Base-by-base conservation (phyloP, 306 rosid species). In the Vachellia collinsii region DNA sequence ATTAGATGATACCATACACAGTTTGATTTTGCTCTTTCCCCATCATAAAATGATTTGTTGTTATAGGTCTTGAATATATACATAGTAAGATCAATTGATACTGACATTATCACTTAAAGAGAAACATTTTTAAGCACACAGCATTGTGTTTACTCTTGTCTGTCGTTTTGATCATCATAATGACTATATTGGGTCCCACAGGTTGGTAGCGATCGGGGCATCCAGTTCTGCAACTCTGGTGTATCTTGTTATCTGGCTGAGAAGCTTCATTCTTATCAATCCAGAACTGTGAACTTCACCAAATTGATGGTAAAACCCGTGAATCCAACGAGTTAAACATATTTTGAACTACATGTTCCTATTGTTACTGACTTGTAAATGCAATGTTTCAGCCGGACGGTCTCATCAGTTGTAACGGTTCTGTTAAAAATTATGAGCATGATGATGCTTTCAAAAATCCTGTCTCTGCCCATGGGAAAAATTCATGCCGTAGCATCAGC, bases 211-310 rank as follows among this genome's bases (percentile, higher is more conserved):
- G 74, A 54, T 42, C 83, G 79, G 75, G 83, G 81, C 80, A 82
- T 77, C 77, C 84, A 74, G 23, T 81, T 83, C 22, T 53, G 87
- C 86, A 79, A 81, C 77, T 77, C 85, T 29, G 73, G 41, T 48
- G 75, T 80, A 23, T 86, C 88, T 69, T 85, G 91, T 66, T 53
- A 76, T 78, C 48, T 70, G 44, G 63, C 82, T 3, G 88, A 86
- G 79, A 86, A 81, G 67, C 83, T 78, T 85, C 88, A 81, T 50
- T 75, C 87, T 23, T 41, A 67, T 80, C 39, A 72, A 80, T 84
- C 87, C 6, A 66, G 61, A 42, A 85, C 84, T 66, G 81, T 36
- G 77, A 83, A 87, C 79, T 70, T 76, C 61, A 79, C 80, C 74
- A 77, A 75, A 56, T 76, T 64, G 81, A 47, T 53, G 69, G 80